These are phyloP conservation scores for Candida chilensis DNA, from an alignment of 805 yeast genomes.

Conservation along the genomic window DNA sequence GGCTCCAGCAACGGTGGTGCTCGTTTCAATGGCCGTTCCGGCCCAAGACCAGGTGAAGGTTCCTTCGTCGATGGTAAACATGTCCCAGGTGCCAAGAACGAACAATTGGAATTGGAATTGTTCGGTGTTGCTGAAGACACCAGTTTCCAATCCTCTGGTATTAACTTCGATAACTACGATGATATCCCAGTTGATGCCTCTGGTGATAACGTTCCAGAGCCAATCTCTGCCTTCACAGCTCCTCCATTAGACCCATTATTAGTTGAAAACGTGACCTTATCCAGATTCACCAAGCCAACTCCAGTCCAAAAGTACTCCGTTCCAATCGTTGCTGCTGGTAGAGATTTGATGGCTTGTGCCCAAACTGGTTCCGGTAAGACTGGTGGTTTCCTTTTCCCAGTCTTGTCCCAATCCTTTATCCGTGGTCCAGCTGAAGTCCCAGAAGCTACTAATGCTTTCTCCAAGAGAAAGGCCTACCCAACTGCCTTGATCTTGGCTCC, in stretches of 20 bases:
- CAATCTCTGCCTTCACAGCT: slow-evolving; percentile 75
- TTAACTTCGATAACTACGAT: slow-evolving; percentile 96
- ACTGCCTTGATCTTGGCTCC: slow-evolving; percentile 96
- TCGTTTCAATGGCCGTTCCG: slow-evolving; percentile 13
- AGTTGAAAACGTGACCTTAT: slow-evolving; percentile 77
- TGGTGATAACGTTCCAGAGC: slow-evolving; percentile 92
- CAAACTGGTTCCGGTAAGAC: slow-evolving; percentile 99
- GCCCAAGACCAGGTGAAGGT: slow-evolving; percentile 55
- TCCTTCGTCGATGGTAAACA: slow-evolving; percentile 83
- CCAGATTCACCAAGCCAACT: slow-evolving; percentile 93
- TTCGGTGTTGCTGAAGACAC: slow-evolving; percentile 75
- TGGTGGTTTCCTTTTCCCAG: slow-evolving; percentile 99
- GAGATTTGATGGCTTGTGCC: slow-evolving; percentile 96
- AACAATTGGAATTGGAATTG: slow-evolving; percentile 64
- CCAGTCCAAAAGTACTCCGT: slow-evolving; percentile 94
- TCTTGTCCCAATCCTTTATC: slow-evolving; percentile 81
- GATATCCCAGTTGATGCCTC: slow-evolving; percentile 98
- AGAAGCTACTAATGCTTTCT: slow-evolving; percentile 38
- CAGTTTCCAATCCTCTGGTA: slow-evolving; percentile 84
- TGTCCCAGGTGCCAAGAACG: slow-evolving; percentile 68
- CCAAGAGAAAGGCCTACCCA: slow-evolving; percentile 80
- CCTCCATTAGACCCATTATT: slow-evolving; percentile 88
- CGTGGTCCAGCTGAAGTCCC: slow-evolving; percentile 71
- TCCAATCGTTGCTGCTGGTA: slow-evolving; percentile 80
- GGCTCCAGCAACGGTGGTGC: slow-evolving; percentile 19